These are phyloP conservation scores for Rhodotorula diobovata DNA, from an alignment of 768 basidiomycete genomes.

Conservation along the genomic window DNA sequence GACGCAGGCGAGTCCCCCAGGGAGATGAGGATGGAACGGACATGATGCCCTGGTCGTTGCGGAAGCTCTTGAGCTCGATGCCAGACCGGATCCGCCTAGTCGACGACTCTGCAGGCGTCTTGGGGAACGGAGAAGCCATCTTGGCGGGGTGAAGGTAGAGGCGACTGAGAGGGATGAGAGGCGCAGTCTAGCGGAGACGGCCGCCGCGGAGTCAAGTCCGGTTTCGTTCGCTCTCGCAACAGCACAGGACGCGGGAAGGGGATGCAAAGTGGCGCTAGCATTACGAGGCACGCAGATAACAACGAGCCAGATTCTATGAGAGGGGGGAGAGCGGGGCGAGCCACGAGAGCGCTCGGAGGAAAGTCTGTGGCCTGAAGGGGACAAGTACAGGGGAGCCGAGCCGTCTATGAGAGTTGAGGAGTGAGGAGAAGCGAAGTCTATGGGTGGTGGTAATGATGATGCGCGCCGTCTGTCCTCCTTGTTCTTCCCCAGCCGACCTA, in stretches of 20 bases:
- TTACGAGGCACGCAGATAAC: too few species aligned
- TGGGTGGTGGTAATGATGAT: too few species aligned
- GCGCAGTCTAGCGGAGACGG: not conserved
- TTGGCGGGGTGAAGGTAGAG: not conserved
- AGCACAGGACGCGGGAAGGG: not conserved
- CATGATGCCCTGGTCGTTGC: slow-evolving; percentile 34
- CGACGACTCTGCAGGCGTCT: not conserved
- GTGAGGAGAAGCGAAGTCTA: not conserved
- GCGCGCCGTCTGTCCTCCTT: too few species aligned
- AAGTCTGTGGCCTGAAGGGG: not conserved
- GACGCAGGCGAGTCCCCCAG: not conserved
- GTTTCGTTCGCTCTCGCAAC: not conserved
- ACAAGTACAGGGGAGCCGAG: not conserved
- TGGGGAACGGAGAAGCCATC: slow-evolving; percentile 40
- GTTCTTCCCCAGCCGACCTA: too few species aligned
- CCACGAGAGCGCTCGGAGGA: not conserved
- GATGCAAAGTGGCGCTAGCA: not conserved
- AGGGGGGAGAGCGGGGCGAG: not conserved
- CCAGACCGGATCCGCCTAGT: slow-evolving; percentile 30
- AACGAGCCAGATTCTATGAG: not conserved
- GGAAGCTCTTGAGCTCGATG: slow-evolving; percentile 27
- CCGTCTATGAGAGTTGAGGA: not conserved
- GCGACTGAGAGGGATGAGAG: too few species aligned
- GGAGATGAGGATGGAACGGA: slow-evolving; percentile 4
- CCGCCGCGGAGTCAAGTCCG: not conserved